Conservation (phyloP, 352 stramenopile genomes). For the Phytopythium vexans region DNA sequence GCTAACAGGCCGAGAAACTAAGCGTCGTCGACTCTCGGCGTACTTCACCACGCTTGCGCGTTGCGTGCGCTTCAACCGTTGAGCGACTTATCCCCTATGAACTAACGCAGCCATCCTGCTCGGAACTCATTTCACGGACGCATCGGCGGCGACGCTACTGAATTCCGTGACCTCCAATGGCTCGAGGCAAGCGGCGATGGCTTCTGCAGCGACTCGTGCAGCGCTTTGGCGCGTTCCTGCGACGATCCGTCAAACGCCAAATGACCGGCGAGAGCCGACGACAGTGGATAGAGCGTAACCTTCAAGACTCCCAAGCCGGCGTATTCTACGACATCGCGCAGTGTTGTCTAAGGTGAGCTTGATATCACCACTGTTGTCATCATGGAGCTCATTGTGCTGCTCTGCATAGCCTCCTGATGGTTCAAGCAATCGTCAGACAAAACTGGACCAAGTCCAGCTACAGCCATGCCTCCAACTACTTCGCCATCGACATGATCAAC, state of each 20-base stretch:
- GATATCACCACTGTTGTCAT: background rate
- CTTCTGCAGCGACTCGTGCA: slow-evolving; percentile 7
- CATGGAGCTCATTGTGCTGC: too few species aligned
- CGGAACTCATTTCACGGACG: too few species aligned
- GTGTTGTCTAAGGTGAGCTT: slow-evolving; percentile 38
- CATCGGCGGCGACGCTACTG: too few species aligned
- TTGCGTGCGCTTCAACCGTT: too few species aligned
- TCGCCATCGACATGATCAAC: slow-evolving; percentile 46
- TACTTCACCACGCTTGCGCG: too few species aligned
- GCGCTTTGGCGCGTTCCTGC: slow-evolving; percentile 15
- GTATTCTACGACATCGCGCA: slow-evolving; percentile 53
- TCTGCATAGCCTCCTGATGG: slow-evolving; percentile 39
- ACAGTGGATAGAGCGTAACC: slow-evolving; percentile 70
- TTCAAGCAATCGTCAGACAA: slow-evolving; percentile 54
- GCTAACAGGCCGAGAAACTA: too few species aligned
- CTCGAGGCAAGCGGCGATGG: background rate
- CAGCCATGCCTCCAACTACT: slow-evolving; percentile 23
- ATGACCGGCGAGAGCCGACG: slow-evolving; percentile 63
- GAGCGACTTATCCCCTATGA: too few species aligned
- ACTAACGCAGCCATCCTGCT: too few species aligned
- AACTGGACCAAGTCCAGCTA: slow-evolving; percentile 50
- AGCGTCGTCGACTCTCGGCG: too few species aligned
- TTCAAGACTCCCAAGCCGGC: slow-evolving; percentile 63
- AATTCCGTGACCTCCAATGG: too few species aligned
- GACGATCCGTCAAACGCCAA: slow-evolving; percentile 46